phyloP scores from a whole-genome alignment of 352 stramenopile genomes.

The Chrysophaeum taylorii region DNA sequence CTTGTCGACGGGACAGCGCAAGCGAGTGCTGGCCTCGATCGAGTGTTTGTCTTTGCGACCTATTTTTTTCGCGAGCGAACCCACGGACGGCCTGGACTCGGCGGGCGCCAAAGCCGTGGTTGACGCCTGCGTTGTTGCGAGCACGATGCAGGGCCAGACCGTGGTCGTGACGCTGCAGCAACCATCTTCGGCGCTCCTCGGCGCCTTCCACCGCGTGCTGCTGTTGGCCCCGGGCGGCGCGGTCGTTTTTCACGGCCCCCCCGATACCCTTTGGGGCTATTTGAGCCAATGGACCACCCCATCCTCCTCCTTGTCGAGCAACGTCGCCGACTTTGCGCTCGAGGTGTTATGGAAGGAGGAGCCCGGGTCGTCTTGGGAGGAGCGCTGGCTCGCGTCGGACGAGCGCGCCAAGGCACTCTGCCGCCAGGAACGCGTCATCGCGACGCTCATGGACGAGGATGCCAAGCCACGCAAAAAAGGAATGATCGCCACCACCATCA shows the following conservation, averaged over 20 bases:
- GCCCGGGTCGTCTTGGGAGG: no score
- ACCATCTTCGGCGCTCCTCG: slow-evolving; percentile 56
- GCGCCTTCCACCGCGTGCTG: slow-evolving; percentile 51
- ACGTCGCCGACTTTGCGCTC: neutral
- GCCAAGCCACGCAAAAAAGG: no score
- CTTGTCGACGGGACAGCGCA: slow-evolving; percentile 54
- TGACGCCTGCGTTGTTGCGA: slow-evolving; percentile 44
- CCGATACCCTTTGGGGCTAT: neutral
- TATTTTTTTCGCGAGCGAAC: slow-evolving; percentile 57
- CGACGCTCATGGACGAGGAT: no score
- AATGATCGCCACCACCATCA: no score
- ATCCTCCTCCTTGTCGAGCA: neutral
- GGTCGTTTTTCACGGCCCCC: neutral
- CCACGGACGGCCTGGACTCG: slow-evolving; percentile 18
- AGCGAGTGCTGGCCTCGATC: slow-evolving; percentile 59
- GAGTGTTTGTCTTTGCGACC: slow-evolving; percentile 59
- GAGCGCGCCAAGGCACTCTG: no score
- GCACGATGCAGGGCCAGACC: slow-evolving; percentile 43
- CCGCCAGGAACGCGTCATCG: no score
- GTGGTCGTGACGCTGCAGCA: slow-evolving; percentile 54
- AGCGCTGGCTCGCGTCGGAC: no score
- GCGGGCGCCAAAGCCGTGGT: slow-evolving; percentile 51
- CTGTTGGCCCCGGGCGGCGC: slow-evolving; percentile 32
- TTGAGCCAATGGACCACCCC: neutral
- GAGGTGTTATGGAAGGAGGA: no score